Evolutionary conservation across 495 filamentous ascomycete genomes (phyloP), one percentile per base, ranked within the genome.

Genomic region (Hypoxylon cercidicola): DNA sequence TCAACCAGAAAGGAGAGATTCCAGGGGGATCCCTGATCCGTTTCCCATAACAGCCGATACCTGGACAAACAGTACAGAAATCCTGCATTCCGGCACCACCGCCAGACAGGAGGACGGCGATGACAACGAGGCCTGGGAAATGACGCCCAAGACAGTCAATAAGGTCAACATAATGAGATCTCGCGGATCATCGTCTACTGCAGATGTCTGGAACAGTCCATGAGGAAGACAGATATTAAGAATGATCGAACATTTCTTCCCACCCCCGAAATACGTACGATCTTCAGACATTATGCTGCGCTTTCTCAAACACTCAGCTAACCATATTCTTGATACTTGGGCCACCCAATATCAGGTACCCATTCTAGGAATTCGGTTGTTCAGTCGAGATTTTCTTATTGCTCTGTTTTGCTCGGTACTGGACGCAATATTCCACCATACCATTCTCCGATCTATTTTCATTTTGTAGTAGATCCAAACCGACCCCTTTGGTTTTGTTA

Each of bases 1-100:
- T 16, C 23, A 18, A 32, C 45, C 45, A 18, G 6, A 9, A 18
- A 19, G 9, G 40, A 43, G 13, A 10, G 23, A 18, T 16, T 48
- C 45, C 9, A 48, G 45, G 34, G 45, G 45, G 1, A 23, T 18
- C 18, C 45, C 45, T 4, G 45, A 48, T 32, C 45, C 45, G 15
- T 48, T 48, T 10, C 45, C 45, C 5, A 48, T 48, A 30, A 15
- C 45, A 16, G 25, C 1, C 15, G 45, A 13, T 10, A 48, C 25
- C 3, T 32, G 21, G 45, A 48, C 25, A 16, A 10, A 18, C 1
- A 48, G 45, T 34, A 16, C 45, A 5, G 45, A 48, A 34, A 10
- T 32, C 9, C 19, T 48, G 5, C 15, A 34, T 18, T 25, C 20
- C 9, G 21, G 21, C 12, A 47, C 11, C 11, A 23, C 20, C 5